These are phyloP conservation scores for Dactylorhiza incarnata DNA, from an alignment of 106 monocot genomes.

Conservation along the genomic window DNA sequence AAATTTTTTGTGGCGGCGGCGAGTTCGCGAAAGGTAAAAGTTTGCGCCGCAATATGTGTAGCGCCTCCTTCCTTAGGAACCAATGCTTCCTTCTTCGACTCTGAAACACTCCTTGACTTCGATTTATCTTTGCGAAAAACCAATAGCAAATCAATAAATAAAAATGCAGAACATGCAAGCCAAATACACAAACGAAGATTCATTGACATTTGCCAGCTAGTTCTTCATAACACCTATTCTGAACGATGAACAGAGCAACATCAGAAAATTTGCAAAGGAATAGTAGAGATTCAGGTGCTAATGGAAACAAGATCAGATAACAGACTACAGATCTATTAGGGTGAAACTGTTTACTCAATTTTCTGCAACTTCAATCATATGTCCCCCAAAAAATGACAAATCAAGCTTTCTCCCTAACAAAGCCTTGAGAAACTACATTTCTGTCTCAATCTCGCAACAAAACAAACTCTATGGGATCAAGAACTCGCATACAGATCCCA, in stretches of 20 bases:
- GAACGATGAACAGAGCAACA: neutral
- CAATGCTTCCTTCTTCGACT: slow-evolving; percentile 24
- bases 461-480: neutral
- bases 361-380: neutral
- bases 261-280: neutral
- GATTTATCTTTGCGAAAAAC: slow-evolving; percentile 33
- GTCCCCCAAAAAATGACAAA: neutral
- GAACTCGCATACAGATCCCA: neutral
- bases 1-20: slow-evolving; percentile 48
- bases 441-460: neutral
- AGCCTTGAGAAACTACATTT: neutral
- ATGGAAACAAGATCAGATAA: no score
- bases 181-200: neutral
- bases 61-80: slow-evolving; percentile 20
- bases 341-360: neutral
- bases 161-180: neutral
- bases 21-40: slow-evolving; percentile 45
- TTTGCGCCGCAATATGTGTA: slow-evolving; percentile 44
- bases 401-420: neutral
- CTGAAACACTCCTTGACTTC: slow-evolving; percentile 18
- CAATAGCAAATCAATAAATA: neutral
- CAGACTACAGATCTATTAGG: neutral
- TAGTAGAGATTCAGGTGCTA: neutral
- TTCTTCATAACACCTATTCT: neutral
- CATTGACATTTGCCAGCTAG: neutral